Conservation (phyloP, 2,329 filamentous ascomycete genomes). For the Byssochlamys sp. region DNA sequence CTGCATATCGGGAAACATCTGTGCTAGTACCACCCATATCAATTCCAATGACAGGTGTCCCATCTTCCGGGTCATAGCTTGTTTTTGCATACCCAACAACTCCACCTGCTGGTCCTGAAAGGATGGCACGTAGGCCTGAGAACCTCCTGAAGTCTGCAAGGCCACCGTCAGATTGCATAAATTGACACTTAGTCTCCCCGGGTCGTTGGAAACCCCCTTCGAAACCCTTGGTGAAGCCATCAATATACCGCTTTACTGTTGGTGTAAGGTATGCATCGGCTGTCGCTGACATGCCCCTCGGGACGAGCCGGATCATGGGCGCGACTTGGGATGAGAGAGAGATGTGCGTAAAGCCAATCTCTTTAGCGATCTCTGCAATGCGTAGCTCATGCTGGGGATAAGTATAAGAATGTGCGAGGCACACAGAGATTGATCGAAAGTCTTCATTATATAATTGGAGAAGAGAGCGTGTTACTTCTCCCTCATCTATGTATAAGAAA, state of each 20-base stretch:
- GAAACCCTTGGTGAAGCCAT: conserved; percentile 71
- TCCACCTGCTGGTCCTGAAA: conserved; percentile 85
- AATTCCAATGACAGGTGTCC: conserved; percentile 77
- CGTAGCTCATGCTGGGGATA: conserved; percentile 76
- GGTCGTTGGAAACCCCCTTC: conserved; percentile 66
- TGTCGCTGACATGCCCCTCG: conserved; percentile 64
- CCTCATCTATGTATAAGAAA: conserved; percentile 44
- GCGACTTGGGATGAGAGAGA: conserved; percentile 71
- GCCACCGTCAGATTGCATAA: conserved; percentile 82
- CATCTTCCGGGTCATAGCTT: conserved; percentile 69
- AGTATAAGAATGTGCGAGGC: conserved; percentile 84
- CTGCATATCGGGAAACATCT: conserved; percentile 77
- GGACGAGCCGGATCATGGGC: conserved; percentile 79
- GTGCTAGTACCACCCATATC: conserved; percentile 90
- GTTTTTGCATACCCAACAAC: conserved; percentile 86
- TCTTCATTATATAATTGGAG: conserved; percentile 46
- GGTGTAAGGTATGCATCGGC: conserved; percentile 74
- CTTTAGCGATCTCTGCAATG: conserved; percentile 63
- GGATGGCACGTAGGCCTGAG: conserved; percentile 71
- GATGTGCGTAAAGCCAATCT: conserved; percentile 75
- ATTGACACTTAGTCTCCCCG: conserved; percentile 72
- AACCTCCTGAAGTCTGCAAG: conserved; percentile 49
- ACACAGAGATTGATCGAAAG: conserved; percentile 75
- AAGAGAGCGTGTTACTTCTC: conserved; percentile 56
- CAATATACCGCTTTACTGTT: conserved; percentile 66